These are phyloP conservation scores for Epichloe glyceriae DNA, from an alignment of 2,329 filamentous ascomycete species.

Conservation along the genomic window DNA sequence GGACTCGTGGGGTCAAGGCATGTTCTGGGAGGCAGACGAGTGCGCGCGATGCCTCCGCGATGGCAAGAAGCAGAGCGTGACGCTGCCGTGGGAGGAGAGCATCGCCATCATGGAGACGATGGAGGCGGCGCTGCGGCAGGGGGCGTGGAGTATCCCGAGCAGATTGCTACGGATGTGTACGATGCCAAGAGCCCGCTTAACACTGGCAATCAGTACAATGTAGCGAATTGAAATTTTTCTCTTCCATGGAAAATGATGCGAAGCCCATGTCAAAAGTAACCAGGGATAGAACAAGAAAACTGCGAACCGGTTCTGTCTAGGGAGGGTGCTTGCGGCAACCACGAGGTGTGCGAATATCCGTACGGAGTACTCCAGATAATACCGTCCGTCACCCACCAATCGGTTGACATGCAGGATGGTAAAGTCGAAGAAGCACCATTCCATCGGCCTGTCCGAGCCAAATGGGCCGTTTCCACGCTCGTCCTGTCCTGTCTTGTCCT, in stretches of 20 bases:
- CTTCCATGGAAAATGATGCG: no score
- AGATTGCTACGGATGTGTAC: conserved; percentile 44
- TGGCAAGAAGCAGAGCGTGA: conserved; percentile 61
- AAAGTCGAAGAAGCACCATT: no score
- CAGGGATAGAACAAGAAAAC: no score
- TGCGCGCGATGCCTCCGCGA: conserved; percentile 62
- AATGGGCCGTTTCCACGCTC: neutral
- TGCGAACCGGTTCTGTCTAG: no score
- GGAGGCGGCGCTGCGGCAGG: conserved; percentile 42
- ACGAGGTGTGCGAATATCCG: no score
- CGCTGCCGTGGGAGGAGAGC: conserved; percentile 62
- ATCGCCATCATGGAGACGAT: conserved; percentile 70
- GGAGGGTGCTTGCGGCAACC: no score
- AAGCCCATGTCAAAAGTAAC: no score
- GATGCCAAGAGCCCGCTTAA: conserved; percentile 50
- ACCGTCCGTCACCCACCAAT: neutral
- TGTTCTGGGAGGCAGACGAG: conserved; percentile 84
- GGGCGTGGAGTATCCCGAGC: conserved; percentile 38
- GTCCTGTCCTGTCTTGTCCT: no score
- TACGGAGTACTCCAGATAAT: neutral
- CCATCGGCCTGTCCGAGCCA: neutral
- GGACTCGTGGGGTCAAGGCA: conserved; percentile 53
- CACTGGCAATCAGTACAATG: conserved; percentile 35
- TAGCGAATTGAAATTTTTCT: neutral
- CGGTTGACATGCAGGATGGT: no score